Evolutionary conservation across 2,329 filamentous ascomycete species (phyloP).

Genomic region (Cladophialophora bantiana): DNA sequence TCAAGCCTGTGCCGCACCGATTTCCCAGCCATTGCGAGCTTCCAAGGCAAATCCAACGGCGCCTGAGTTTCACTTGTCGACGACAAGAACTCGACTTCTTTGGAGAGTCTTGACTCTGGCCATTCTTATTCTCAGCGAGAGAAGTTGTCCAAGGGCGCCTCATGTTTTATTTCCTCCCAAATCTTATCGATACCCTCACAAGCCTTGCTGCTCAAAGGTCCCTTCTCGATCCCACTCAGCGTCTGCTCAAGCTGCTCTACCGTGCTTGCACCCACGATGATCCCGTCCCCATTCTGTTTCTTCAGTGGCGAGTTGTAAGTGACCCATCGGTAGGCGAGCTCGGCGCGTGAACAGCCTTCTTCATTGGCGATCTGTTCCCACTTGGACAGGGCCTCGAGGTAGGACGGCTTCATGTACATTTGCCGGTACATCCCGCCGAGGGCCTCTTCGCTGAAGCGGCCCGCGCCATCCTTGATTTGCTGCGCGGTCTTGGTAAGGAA

Average conservation of each 20-base stretch:
- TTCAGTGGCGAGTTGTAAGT: constrained; percentile 44
- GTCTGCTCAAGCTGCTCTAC: constrained; percentile 45
- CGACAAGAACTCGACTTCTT: neutral
- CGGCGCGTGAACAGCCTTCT: constrained; percentile 42
- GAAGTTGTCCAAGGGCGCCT: constrained; percentile 42
- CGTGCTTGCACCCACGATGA: constrained; percentile 49
- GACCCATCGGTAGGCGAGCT: constrained; percentile 49
- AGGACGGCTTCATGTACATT: constrained; percentile 43
- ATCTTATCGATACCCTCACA: constrained; percentile 41
- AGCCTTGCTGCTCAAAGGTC: constrained; percentile 43
- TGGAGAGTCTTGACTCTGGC: neutral
- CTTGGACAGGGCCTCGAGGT: constrained; percentile 44
- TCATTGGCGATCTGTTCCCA: constrained; percentile 43
- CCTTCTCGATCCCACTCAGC: constrained; percentile 41
- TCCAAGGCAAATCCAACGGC: neutral
- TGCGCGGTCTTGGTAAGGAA: constrained; percentile 48
- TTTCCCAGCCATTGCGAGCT: neutral
- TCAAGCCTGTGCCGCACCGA: neutral
- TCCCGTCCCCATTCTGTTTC: constrained; percentile 42
- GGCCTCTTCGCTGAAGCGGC: constrained; percentile 43
- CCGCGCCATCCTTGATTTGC: constrained; percentile 43
- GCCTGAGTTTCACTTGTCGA: neutral
- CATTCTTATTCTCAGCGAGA: constrained; percentile 11
- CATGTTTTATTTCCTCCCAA: constrained; percentile 43
- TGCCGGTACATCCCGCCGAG: constrained; percentile 36